Conservation (phyloP, 1,284 basidiomycete genomes). For the Naganishia albida region DNA sequence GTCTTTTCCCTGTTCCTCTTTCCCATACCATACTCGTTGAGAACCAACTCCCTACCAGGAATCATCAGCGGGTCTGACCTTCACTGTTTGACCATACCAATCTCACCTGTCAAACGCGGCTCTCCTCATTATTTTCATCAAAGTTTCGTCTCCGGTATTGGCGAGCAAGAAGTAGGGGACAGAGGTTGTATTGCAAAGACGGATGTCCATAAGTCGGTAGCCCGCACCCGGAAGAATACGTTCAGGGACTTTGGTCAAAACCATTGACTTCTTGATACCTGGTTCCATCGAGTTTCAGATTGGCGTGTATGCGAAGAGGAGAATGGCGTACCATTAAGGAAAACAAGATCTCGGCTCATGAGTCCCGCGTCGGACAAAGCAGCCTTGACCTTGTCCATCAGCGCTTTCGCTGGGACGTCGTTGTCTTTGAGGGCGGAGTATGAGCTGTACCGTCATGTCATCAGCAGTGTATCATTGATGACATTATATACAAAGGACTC, state of each 20-base stretch:
- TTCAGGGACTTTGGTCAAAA: slow-evolving; percentile 37
- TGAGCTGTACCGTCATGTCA: not conserved
- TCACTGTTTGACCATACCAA: not conserved
- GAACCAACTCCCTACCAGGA: slow-evolving; percentile 35
- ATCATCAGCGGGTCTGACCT: not conserved
- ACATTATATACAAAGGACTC: slow-evolving; percentile 2
- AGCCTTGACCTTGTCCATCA: slow-evolving; percentile 5
- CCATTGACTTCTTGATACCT: slow-evolving; percentile 44
- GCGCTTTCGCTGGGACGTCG: not conserved
- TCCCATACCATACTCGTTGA: slow-evolving; percentile 49
- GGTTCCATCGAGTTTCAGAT: too few species aligned
- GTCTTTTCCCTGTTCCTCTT: slow-evolving; percentile 18
- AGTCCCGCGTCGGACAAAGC: not conserved
- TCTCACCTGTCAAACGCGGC: slow-evolving; percentile 37
- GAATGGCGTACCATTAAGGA: slow-evolving; percentile 12
- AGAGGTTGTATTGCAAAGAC: slow-evolving; percentile 40
- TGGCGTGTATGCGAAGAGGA: too few species aligned
- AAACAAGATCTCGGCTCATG: slow-evolving; percentile 6
- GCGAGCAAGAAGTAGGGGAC: slow-evolving; percentile 45
- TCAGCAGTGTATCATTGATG: too few species aligned
- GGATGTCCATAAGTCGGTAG: slow-evolving; percentile 44
- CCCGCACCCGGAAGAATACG: slow-evolving; percentile 1
- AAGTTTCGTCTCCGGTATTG: slow-evolving; percentile 44
- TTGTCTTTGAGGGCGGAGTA: slow-evolving; percentile 14
- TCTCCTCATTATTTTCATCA: slow-evolving; percentile 44